phyloP scores from a whole-genome alignment of 73 alveolate species.

The Paraurostyla sp. region DNA sequence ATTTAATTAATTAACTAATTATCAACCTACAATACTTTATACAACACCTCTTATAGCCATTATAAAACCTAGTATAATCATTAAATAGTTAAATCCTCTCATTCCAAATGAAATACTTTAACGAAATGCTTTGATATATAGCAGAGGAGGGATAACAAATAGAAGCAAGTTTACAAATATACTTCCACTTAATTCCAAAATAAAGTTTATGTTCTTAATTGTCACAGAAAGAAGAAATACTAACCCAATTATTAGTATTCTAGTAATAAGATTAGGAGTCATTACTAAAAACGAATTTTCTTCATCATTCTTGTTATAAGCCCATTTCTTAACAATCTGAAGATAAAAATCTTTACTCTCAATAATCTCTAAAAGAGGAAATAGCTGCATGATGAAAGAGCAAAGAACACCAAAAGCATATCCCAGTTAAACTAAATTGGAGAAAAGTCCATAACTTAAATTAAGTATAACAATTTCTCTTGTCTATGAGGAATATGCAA shows the following conservation, averaged over 20 bases:
- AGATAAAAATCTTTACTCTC: not conserved
- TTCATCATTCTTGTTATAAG: no score
- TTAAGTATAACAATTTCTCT: conserved; percentile 45
- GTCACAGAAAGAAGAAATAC: not conserved
- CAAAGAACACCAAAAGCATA: conserved; percentile 45
- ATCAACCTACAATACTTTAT: no score
- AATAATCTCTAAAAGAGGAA: conserved; percentile 9
- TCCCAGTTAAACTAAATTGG: not conserved
- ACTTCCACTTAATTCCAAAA: conserved; percentile 22
- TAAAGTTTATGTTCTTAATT: not conserved
- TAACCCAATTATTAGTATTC: not conserved
- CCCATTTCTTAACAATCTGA: not conserved
- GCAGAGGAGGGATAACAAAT: conserved; percentile 9
- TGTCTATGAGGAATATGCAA: not conserved
- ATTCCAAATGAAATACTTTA: not conserved
- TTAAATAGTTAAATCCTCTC: not conserved
- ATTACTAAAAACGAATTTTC: not conserved
- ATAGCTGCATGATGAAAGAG: conserved; percentile 24
- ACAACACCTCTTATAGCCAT: not conserved
- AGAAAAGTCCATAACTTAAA: conserved; percentile 11
- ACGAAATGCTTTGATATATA: not conserved
- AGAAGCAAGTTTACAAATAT: conserved; percentile 1
- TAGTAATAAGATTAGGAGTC: not conserved
- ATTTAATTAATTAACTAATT: no score
- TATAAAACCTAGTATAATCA: not conserved